Evolutionary conservation across 2,329 filamentous ascomycete genomes (phyloP).

Genomic region (Cladophialophora bantiana): DNA sequence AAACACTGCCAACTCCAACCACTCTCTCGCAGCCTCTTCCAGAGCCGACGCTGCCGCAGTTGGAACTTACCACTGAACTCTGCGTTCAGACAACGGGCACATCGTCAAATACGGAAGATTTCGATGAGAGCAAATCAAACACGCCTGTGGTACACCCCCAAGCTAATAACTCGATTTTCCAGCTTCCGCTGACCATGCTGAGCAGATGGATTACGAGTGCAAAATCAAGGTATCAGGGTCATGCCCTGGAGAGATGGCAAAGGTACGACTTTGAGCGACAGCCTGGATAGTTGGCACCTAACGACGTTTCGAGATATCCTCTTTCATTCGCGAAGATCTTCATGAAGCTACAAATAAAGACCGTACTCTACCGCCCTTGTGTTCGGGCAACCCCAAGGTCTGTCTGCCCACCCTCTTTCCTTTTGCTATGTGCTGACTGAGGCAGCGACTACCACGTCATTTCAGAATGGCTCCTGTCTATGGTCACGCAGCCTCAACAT

Average conservation of each 20-base stretch:
- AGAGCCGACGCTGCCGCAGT: conserved; percentile 18
- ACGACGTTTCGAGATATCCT: conserved; percentile 28
- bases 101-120: conserved; percentile 3
- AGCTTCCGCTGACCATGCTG: neutral
- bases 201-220: conserved; percentile 31
- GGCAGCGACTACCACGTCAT: conserved; percentile 22
- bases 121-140: neutral
- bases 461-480: conserved; percentile 20
- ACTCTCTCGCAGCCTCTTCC: neutral
- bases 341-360: conserved; percentile 21
- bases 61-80: conserved; percentile 21
- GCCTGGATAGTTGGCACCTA: conserved; percentile 4
- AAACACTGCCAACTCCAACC: neutral
- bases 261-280: conserved; percentile 19
- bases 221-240: conserved; percentile 22
- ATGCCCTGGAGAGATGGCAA: conserved; percentile 23
- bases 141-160: neutral
- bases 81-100: conserved; percentile 11
- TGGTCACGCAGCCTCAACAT: conserved; percentile 14
- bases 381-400: conserved; percentile 18
- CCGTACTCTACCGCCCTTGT: conserved; percentile 1
- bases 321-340: conserved; percentile 26
- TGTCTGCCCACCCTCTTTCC: neutral
- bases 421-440: conserved; percentile 4
- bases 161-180: too few relatives aligned